Evolutionary conservation across 2,329 filamentous ascomycete species (phyloP).

Genomic region (Pyrenochaeta sp.): DNA sequence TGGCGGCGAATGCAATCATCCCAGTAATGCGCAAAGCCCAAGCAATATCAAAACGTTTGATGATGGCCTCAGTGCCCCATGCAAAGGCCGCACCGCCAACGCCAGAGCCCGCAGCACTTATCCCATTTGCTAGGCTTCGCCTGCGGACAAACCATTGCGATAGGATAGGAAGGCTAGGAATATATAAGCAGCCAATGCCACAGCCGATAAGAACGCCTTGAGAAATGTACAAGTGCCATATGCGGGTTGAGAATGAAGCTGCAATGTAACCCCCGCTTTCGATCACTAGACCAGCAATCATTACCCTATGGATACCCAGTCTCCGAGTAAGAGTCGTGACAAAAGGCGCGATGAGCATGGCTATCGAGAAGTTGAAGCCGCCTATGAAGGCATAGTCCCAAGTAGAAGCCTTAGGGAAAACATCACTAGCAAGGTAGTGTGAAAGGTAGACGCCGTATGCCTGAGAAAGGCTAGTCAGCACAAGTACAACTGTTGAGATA

Average conservation of each 20-base stretch:
- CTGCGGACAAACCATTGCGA: conserved; percentile 55
- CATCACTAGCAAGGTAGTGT: conserved; percentile 49
- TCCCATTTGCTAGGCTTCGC: conserved; percentile 53
- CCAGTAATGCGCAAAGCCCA: conserved; percentile 56
- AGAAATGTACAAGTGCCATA: conserved; percentile 53
- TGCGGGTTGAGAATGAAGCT: conserved; percentile 48
- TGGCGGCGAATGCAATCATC: conserved; percentile 41
- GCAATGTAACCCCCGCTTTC: conserved; percentile 47
- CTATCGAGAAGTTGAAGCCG: conserved; percentile 49
- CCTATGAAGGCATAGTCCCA: conserved; percentile 54
- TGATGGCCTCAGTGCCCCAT: conserved; percentile 49
- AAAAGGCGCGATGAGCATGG: conserved; percentile 47
- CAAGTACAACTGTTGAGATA: too few relatives aligned
- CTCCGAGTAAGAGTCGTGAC: conserved; percentile 39
- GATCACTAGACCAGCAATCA: conserved; percentile 45
- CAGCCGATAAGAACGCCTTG: conserved; percentile 54
- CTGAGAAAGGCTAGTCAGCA: conserved; percentile 12
- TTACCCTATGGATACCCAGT: conserved; percentile 35
- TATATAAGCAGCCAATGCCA: conserved; percentile 53
- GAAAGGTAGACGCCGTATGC: conserved; percentile 55
- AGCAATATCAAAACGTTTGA: conserved; percentile 42
- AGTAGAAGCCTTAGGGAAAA: conserved; percentile 45
- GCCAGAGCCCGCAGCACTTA: conserved; percentile 52
- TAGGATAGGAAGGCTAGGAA: conserved; percentile 49
- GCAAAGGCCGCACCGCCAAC: conserved; percentile 49